phyloP scores from a whole-genome alignment of 805 yeast genomes.

The Kodamaea lidongshanica region DNA sequence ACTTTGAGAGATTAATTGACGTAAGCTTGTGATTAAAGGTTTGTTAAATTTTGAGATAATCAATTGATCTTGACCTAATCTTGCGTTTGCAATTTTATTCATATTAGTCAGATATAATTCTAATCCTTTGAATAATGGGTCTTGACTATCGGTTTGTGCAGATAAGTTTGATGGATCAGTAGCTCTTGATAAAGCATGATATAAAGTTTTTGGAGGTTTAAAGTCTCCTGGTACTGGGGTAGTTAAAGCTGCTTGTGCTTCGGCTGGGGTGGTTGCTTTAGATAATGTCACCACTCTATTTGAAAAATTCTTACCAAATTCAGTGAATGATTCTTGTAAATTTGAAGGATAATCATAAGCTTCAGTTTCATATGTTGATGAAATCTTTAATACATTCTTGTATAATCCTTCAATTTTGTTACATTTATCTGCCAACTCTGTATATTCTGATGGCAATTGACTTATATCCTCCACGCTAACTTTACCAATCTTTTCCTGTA shows the following conservation, averaged over 20 bases:
- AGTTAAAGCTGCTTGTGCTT: slow-evolving; percentile 68
- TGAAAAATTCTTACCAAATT: slow-evolving; percentile 60
- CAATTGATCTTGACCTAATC: slow-evolving; percentile 74
- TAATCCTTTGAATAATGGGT: slow-evolving; percentile 56
- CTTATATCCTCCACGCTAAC: slow-evolving; percentile 60
- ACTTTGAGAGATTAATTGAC: slow-evolving; percentile 56
- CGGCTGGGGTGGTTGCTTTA: slow-evolving; percentile 70
- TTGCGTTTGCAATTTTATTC: slow-evolving; percentile 72
- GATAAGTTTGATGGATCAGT: slow-evolving; percentile 48
- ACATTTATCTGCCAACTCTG: slow-evolving; percentile 38
- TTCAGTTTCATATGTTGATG: slow-evolving; percentile 60
- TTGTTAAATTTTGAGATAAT: slow-evolving; percentile 65
- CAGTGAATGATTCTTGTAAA: slow-evolving; percentile 67
- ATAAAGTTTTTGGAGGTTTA: slow-evolving; percentile 70
- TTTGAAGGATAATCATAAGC: slow-evolving; percentile 80
- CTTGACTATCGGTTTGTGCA: slow-evolving; percentile 27
- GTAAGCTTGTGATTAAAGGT: slow-evolving; percentile 56
- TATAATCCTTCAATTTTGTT: slow-evolving; percentile 37
- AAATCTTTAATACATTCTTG: slow-evolving; percentile 37
- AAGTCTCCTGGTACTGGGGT: slow-evolving; percentile 37
- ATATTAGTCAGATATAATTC: slow-evolving; percentile 64
- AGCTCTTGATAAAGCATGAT: slow-evolving; percentile 76
- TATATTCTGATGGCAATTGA: slow-evolving; percentile 77
- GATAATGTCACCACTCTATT: slow-evolving; percentile 61
- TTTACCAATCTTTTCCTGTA: slow-evolving; percentile 75